A percentile compares a stretch with the other conserved stretches of the same genome.
Conservation (phyloP, 2,329 filamentous ascomycete species). For the Lasiodiplodia gonubiensis region DNA sequence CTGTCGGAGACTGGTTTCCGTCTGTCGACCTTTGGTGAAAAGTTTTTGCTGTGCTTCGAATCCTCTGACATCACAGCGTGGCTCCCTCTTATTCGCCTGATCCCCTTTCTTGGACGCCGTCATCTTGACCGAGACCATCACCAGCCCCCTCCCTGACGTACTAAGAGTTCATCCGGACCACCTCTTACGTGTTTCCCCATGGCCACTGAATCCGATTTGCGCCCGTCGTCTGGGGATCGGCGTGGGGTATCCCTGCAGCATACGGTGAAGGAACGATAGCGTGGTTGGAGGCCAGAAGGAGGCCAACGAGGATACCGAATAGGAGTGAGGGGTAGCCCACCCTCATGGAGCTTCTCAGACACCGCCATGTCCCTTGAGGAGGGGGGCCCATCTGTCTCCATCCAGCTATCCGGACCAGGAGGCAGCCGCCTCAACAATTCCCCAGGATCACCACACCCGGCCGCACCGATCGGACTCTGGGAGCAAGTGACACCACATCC, state of each 20-base stretch:
- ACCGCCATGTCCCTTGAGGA: slow-evolving; percentile 9
- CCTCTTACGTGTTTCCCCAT: slow-evolving; percentile 15
- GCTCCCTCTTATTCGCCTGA: slow-evolving; percentile 4
- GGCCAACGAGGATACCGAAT: slow-evolving; percentile 11
- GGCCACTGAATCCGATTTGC: neutral
- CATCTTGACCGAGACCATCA: neutral
- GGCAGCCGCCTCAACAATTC: neutral
- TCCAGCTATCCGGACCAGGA: neutral
- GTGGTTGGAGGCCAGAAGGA: neutral
- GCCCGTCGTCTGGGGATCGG: slow-evolving; percentile 15
- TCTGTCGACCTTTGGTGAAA: slow-evolving; percentile 13
- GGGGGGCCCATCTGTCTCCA: neutral
- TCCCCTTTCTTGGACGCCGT: slow-evolving; percentile 1
- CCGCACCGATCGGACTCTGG: neutral
- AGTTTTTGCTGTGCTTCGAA: slow-evolving; percentile 13
- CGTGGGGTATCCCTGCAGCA: slow-evolving; percentile 20
- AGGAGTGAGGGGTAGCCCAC: slow-evolving; percentile 11
- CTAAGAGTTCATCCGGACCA: neutral
- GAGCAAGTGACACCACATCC: neutral
- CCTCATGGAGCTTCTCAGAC: slow-evolving; percentile 2
- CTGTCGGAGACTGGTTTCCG: slow-evolving; percentile 22
- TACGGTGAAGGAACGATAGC: slow-evolving; percentile 6
- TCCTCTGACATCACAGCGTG: slow-evolving; percentile 14
- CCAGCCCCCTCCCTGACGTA: slow-evolving; percentile 6
- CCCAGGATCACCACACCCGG: slow-evolving; percentile 3